Conservation (phyloP, 345 rosid species). For the Pugionium dolabratum region DNA sequence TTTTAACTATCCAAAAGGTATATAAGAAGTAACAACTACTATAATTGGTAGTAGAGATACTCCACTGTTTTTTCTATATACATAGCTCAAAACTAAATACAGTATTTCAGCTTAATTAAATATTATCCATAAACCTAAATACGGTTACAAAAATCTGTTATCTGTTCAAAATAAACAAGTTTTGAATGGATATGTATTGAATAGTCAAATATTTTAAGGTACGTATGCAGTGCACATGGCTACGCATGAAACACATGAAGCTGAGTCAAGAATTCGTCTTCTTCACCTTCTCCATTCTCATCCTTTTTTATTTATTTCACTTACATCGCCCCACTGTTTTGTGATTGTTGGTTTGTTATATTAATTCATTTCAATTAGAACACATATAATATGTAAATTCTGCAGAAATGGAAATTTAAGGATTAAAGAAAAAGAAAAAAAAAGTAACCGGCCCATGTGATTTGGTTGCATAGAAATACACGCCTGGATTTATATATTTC, state of each 20-base stretch:
- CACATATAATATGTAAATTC: neutral
- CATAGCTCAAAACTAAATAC: neutral
- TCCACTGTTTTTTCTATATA: neutral
- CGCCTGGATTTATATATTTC: no score
- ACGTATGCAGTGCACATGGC: slow-evolving; percentile 37
- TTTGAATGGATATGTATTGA: slow-evolving; percentile 2
- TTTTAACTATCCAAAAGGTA: neutral
- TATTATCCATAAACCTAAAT: slow-evolving; percentile 6
- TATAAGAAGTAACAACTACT: neutral
- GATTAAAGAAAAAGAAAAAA: neutral
- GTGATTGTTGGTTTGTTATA: slow-evolving; percentile 26
- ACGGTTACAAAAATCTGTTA: neutral
- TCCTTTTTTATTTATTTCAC: slow-evolving; percentile 14
- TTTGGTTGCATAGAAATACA: neutral
- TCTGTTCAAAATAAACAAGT: neutral
- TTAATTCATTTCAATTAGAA: neutral
- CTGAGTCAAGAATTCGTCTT: slow-evolving; percentile 38
- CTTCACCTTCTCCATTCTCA: slow-evolving; percentile 3
- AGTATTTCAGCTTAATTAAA: neutral
- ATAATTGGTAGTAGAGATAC: neutral
- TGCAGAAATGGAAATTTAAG: neutral
- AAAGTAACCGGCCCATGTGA: slow-evolving; percentile 43
- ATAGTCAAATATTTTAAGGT: slow-evolving; percentile 13
- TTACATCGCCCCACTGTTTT: slow-evolving; percentile 35
- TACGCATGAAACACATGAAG: slow-evolving; percentile 42